These are phyloP conservation scores for Solanum etuberosum DNA, from an alignment of 257 asterid genomes.

Conservation along the genomic window DNA sequence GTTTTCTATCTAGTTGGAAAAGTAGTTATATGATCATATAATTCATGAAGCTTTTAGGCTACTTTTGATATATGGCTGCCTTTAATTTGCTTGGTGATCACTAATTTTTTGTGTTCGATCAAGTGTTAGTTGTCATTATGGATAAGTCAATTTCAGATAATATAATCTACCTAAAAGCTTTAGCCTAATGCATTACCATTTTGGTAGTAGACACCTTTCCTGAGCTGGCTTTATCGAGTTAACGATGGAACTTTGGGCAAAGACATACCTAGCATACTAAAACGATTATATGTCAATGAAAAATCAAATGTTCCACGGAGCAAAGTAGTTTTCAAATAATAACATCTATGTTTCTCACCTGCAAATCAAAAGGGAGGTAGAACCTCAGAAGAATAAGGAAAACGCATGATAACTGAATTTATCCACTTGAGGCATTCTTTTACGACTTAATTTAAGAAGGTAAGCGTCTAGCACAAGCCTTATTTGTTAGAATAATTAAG, in stretches of 20 bases:
- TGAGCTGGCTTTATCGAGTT: neutral
- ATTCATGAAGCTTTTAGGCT: neutral
- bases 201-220: neutral
- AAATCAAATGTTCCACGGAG: too few species aligned
- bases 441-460: neutral
- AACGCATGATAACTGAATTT: too few species aligned
- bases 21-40: neutral
- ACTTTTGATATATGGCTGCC: neutral
- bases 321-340: too few species aligned
- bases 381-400: too few species aligned
- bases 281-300: neutral
- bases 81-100: neutral
- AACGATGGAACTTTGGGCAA: neutral
- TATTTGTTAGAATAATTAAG: neutral
- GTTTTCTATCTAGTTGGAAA: neutral
- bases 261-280: neutral
- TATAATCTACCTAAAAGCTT: neutral
- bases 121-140: neutral
- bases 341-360: neutral
- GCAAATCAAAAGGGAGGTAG: too few species aligned
- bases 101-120: neutral
- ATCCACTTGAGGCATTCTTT: too few species aligned
- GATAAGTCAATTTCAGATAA: neutral
- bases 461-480: neutral
- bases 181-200: neutral